Base-by-base conservation (phyloP, 129 eudicot species). In the Saussurea involucrata region DNA sequence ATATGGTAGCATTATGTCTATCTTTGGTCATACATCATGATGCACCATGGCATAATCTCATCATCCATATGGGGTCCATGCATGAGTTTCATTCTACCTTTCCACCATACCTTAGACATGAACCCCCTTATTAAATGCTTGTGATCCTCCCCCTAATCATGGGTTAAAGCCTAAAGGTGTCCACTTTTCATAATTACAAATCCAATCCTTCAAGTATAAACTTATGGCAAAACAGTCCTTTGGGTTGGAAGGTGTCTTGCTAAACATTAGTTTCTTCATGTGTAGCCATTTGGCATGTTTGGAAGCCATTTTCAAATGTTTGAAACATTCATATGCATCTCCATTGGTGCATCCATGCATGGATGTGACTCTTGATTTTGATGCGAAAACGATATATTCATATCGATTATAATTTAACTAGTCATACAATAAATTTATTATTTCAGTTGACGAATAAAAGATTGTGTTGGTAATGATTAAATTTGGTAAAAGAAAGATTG, bases 31-130 rank as follows among this genome's bases (percentile, higher is more conserved):
- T 73, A 33, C 83, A 81, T 74, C 36, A 58, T 81, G 53, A 81
- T 81, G 75, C 65, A 66, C 24, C 71, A 58, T 74, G 68, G 78
- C 75, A 73, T 73, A 57, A 73, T 73, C 44, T 18, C 79, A 80
- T 80, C 70, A 57, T 80, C 63, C 24, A 66, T 53, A 80, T 73
- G 69, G 78, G 79, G 84, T 40, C 79, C 83, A 66, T 53, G 34
- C 75, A 80, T 74, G 71, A 81, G 84, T 74, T 81, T 74, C 84
- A 80, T 55, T 68, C 71, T 3, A 67, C 65, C 80, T 81, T 81
- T 81, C 75, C 76, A 58, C 53, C 53, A 57, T 67, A 81, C 76
- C 80, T 81, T 81, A 28, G 76, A 81, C 80, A 74, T 58, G 76
- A 81, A 81, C 70, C 76, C 76, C 53, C 80, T 74, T 81, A 73